A percentile compares a stretch with the other conserved stretches of the same genome.
Conservation (phyloP, 352 stramenopile genomes). For the Plasmopara viticola region DNA sequence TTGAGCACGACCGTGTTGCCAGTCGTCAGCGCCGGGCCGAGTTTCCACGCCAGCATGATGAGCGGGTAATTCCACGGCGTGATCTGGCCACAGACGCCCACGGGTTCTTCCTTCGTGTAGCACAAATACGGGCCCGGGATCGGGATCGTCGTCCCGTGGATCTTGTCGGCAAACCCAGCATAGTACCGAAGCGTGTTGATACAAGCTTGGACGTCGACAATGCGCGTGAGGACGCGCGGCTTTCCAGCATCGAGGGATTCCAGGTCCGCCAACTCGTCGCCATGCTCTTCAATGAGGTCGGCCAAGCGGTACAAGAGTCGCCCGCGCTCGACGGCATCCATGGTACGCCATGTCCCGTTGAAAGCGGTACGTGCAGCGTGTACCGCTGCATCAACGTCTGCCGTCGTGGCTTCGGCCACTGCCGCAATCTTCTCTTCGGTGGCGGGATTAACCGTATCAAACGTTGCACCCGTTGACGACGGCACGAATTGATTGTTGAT, state of each 20-base stretch:
- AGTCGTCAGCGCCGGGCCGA: constrained; percentile 78
- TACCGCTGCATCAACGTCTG: constrained; percentile 67
- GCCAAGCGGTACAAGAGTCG: constrained; percentile 37
- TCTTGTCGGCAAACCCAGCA: constrained; percentile 84
- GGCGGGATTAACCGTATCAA: constrained; percentile 68
- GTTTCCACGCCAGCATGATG: constrained; percentile 94
- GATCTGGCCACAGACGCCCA: constrained; percentile 89
- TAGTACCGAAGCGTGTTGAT: constrained; percentile 90
- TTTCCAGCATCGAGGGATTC: constrained; percentile 95
- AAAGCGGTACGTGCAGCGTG: constrained; percentile 57
- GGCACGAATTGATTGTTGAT: constrained; percentile 84
- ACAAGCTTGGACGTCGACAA: constrained; percentile 79
- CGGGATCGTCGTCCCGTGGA: constrained; percentile 72
- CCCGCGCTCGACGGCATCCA: constrained; percentile 32
- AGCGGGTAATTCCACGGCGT: constrained; percentile 97
- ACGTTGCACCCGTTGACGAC: constrained; percentile 51
- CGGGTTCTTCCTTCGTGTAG: constrained; percentile 70
- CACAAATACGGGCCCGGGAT: constrained; percentile 44
- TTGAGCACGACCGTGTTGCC: constrained; percentile 94
- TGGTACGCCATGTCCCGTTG: constrained; percentile 53
- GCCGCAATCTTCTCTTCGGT: constrained; percentile 67
- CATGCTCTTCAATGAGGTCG: constrained; percentile 45
- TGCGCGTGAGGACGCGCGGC: constrained; percentile 74
- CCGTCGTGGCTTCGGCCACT: constrained; percentile 44
- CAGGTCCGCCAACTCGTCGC: constrained; percentile 57